Base-by-base conservation (phyloP, 148 eudicot species). In the Tetragonia tetragonoides region DNA sequence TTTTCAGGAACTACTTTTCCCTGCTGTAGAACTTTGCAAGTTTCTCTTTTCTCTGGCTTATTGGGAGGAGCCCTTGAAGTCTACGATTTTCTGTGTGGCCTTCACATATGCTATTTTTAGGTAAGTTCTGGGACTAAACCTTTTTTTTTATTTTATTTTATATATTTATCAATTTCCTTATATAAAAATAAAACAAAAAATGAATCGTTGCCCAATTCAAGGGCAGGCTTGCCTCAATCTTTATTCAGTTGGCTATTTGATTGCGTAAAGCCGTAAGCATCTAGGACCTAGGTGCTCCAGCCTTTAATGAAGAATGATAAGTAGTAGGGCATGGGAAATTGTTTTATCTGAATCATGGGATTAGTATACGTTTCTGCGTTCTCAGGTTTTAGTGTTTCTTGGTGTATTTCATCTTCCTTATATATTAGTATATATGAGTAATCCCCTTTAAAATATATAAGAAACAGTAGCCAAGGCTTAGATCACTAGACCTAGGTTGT, bases 11-110 rank as follows among this genome's bases (percentile, higher is more conserved):
- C 84, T 95, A 64, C 88, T 95, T 70, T 88, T 76, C 83, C 99
- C 99, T 39, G 24, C 86, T 56, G 77, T 63, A 21, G 84, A 87
- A 81, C 41, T 91, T 75, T 85, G 89, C 79, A 84, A 80, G 28
- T 81, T 75, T 85, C 87, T 95, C 54, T 66, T 85, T 60, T 86
- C 88, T 78, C 60, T 95, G 73, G 81, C 83, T 59, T 84, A 78
- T 70, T 95, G 99, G 99, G 94, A 95, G 79, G 90, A 92, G 82
- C 87, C 88, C 75, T 76, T 86, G 75, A 93, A 91, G 84, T 95
- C 97, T 74, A 49, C 76, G 68, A 70, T 75, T 23, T 95, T 93
- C 83, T 92, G 97, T 86, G 78, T 86, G 77, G 66, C 82, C 66
- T 76, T 80, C 74, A 46, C 97, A 21, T 91, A 70, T 79, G 78